phyloP scores from a whole-genome alignment of 225 moss, liverwort and hornwort species.

The Sphagnum contortum region DNA sequence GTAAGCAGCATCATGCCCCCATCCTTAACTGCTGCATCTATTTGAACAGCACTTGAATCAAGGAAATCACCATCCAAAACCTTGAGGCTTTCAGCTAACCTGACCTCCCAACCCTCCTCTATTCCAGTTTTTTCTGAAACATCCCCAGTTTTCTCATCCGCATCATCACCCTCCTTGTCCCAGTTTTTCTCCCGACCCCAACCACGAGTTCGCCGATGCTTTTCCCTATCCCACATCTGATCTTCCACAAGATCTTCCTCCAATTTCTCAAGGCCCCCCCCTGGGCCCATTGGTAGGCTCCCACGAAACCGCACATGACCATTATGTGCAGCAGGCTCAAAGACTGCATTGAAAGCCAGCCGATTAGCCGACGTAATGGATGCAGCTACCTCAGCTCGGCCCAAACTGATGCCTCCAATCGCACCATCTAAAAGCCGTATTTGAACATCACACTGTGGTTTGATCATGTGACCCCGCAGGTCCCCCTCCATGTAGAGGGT shows the following conservation, averaged over 20 bases:
- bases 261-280: conserved; percentile 58
- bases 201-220: conserved; percentile 55
- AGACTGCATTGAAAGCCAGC: conserved; percentile 86
- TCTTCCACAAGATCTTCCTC: conserved; percentile 70
- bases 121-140: conserved; percentile 68
- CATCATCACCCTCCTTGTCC: conserved; percentile 67
- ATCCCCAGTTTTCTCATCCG: conserved; percentile 43
- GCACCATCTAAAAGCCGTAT: conserved; percentile 90
- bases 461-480: conserved; percentile 75
- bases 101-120: conserved; percentile 98
- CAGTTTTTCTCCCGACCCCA: conserved; percentile 79
- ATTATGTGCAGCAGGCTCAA: conserved; percentile 79
- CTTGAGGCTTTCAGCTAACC: conserved; percentile 92
- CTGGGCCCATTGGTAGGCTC: conserved; percentile 86
- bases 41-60: conserved; percentile 81
- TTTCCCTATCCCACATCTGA: conserved; percentile 53
- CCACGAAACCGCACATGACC: conserved; percentile 91
- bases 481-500: conserved; percentile 98
- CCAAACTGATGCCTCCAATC: conserved; percentile 81
- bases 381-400: conserved; percentile 94
- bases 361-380: conserved; percentile 92
- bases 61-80: conserved; percentile 80
- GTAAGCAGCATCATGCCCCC: conserved; percentile 99
- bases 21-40: conserved; percentile 92
- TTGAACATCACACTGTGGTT: conserved; percentile 98